Percentiles rank a stretch among this genome's conserved stretches.
Evolutionary conservation across 148 eudicot genomes (phyloP).

Genomic region (Spergularia bocconei): DNA sequence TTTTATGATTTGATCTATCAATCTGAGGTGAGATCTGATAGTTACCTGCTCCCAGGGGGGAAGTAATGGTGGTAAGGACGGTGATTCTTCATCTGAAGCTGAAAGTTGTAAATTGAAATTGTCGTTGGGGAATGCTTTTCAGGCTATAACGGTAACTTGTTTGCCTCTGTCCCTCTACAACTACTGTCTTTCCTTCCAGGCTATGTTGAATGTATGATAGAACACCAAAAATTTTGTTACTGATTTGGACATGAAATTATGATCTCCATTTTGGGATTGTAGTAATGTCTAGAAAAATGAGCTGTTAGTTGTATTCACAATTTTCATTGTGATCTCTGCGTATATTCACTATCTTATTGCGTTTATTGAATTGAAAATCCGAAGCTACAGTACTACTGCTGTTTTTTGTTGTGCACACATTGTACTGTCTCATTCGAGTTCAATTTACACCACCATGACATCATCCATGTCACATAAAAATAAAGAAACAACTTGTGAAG

Average conservation of each 20-base stretch:
- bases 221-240: too few species aligned
- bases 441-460: neutral
- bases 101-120: constrained; percentile 29
- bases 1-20: constrained; percentile 4
- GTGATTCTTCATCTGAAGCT: constrained; percentile 29
- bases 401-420: too few species aligned
- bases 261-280: neutral
- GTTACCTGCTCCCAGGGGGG: constrained; percentile 18
- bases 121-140: constrained; percentile 28
- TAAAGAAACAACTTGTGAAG: too few species aligned
- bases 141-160: constrained; percentile 24
- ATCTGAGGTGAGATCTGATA: constrained; percentile 11
- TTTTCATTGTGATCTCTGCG: neutral
- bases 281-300: neutral
- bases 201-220: too few species aligned
- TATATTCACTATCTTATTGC: too few species aligned
- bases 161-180: neutral
- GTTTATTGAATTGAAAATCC: too few species aligned
- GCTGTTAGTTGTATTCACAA: neutral
- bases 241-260: constrained; percentile 1
- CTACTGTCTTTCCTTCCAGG: too few species aligned
- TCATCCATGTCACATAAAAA: too few species aligned
- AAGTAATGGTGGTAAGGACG: constrained; percentile 18
- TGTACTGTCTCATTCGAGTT: too few species aligned
- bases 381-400: too few species aligned